Conservation (phyloP, 495 filamentous ascomycete genomes). For the Eremomyces bilateralis region DNA sequence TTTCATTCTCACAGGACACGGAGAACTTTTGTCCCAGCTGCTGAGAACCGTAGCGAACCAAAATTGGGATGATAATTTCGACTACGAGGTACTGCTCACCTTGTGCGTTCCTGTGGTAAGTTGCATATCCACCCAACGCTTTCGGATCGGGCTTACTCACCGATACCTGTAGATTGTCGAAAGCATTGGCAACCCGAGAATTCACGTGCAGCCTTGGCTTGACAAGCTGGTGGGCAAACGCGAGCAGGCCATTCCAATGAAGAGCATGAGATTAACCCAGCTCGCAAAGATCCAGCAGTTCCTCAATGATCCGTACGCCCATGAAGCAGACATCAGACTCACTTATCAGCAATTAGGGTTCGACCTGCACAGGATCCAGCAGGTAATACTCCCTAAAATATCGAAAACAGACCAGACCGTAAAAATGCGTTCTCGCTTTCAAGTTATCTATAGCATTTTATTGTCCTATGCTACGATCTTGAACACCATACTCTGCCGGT, state of each 20-base stretch:
- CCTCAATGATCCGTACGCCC: neutral
- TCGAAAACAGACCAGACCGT: neutral
- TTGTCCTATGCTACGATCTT: neutral
- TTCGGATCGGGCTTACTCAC: neutral
- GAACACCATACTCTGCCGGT: neutral
- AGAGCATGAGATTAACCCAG: too few species aligned
- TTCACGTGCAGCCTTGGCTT: neutral
- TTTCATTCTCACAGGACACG: constrained; percentile 17
- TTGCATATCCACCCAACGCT: neutral
- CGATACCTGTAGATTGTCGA: neutral
- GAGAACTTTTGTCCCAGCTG: constrained; percentile 22
- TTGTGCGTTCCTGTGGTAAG: neutral
- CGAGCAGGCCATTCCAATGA: neutral
- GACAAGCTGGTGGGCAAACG: neutral
- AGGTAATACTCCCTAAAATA: too few species aligned
- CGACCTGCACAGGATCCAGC: too few species aligned
- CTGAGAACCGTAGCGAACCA: constrained; percentile 19
- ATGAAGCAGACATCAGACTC: neutral
- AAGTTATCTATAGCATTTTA: neutral
- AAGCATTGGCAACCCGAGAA: neutral
- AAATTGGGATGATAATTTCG: constrained; percentile 20
- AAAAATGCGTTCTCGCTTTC: neutral
- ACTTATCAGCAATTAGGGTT: too few species aligned
- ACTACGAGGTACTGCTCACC: constrained; percentile 16
- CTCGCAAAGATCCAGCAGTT: neutral